Evolutionary conservation across 2,329 filamentous ascomycete species (phyloP).

Genomic region (Colletotrichum cuscutae): DNA sequence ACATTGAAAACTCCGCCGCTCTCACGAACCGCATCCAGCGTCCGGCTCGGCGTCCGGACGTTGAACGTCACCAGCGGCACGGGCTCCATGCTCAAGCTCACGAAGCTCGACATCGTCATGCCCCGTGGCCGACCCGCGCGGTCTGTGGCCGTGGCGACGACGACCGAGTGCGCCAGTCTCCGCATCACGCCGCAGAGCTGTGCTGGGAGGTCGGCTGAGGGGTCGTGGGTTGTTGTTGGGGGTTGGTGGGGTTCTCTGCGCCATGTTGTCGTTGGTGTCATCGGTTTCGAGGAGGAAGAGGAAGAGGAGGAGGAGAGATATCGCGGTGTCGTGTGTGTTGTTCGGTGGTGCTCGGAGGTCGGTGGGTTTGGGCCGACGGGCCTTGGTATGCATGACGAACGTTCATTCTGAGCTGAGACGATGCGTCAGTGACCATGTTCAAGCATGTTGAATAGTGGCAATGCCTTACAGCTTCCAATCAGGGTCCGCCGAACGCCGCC

Average conservation of each 20-base stretch:
- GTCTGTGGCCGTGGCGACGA: conserved; percentile 64
- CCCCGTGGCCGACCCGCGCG: conserved; percentile 50
- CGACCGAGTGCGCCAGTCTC: conserved; percentile 63
- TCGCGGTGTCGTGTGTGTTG: conserved; percentile 13
- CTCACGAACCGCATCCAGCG: conserved; percentile 59
- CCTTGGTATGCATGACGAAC: background rate
- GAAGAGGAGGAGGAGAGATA: background rate
- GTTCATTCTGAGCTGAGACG: background rate
- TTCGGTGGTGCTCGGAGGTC: conserved; percentile 6
- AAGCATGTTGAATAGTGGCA: background rate
- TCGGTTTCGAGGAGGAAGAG: background rate
- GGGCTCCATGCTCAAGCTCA: conserved; percentile 63
- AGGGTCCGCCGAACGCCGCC: background rate
- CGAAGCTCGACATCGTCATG: conserved; percentile 71
- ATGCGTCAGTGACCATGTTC: background rate
- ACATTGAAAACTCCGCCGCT: conserved; percentile 61
- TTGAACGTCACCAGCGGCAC: conserved; percentile 67
- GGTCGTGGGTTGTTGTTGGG: conserved; percentile 48
- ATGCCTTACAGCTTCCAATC: conserved; percentile 5
- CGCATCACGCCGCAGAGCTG: conserved; percentile 65
- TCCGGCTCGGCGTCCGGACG: conserved; percentile 65
- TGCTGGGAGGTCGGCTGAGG: conserved; percentile 43
- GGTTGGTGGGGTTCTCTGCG: conserved; percentile 42
- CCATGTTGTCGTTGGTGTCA: conserved; percentile 38
- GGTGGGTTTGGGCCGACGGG: background rate